Conservation (phyloP, 352 stramenopile genomes). For the Pythium rhizo-oryzae region DNA sequence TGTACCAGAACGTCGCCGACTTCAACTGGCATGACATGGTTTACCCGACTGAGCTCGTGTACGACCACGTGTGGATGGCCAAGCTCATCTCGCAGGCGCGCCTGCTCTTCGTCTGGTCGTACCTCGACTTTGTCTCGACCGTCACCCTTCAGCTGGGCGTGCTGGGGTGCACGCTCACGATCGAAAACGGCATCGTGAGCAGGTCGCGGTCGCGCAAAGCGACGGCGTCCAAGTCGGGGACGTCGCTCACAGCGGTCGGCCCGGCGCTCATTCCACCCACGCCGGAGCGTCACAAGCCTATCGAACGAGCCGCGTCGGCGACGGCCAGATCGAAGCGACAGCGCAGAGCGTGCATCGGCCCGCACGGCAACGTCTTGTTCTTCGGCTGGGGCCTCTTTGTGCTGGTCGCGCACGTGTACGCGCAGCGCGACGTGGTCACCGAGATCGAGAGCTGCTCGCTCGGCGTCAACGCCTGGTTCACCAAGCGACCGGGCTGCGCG, state of each 20-base stretch:
- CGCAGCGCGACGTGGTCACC: background rate
- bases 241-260: background rate
- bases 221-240: background rate
- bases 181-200: background rate
- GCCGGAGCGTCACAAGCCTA: background rate
- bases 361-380: background rate
- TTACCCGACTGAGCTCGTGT: constrained; percentile 7
- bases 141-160: constrained; percentile 12
- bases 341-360: background rate
- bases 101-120: constrained; percentile 12
- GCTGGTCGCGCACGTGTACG: constrained; percentile 1
- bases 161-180: constrained; percentile 10
- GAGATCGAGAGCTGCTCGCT: constrained; percentile 6
- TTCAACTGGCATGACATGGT: constrained; percentile 10
- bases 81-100: background rate
- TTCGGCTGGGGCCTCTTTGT: constrained; percentile 9
- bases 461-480: constrained; percentile 13
- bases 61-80: constrained; percentile 13
- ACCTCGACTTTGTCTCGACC: constrained; percentile 11
- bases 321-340: background rate
- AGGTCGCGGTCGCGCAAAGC: background rate
- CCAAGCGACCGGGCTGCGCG: constrained; percentile 5
- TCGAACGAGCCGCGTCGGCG: background rate
- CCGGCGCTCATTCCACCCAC: background rate
- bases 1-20: background rate